Evolutionary conservation across 306 rosid genomes (phyloP).

Genomic region (Dryas octopetala): DNA sequence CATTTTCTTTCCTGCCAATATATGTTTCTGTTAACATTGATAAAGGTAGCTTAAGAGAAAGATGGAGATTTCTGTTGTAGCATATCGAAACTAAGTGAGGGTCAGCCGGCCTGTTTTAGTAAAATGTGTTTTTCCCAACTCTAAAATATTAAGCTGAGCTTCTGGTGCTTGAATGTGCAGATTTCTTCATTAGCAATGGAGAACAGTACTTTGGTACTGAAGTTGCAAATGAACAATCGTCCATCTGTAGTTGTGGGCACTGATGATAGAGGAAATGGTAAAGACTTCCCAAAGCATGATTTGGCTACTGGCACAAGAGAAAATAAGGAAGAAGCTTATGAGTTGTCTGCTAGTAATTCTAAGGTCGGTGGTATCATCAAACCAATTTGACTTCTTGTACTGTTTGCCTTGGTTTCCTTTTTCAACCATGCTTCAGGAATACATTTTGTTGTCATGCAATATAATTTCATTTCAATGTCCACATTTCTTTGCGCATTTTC

Average conservation of each 20-base stretch:
- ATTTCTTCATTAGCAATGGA: conserved; percentile 63
- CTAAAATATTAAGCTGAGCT: background rate
- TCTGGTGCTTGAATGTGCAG: conserved; percentile 48
- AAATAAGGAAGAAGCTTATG: conserved; percentile 41
- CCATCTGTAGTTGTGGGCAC: conserved; percentile 26
- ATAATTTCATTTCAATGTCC: background rate
- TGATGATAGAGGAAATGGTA: conserved; percentile 20
- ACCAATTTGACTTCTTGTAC: background rate
- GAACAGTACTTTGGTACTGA: conserved; percentile 58
- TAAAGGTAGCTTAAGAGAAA: background rate
- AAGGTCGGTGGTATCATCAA: conserved; percentile 43
- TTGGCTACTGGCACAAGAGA: conserved; percentile 31
- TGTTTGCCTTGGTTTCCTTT: background rate
- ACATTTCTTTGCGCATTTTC: background rate
- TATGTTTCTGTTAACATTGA: background rate
- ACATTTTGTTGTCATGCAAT: background rate
- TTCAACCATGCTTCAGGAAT: background rate
- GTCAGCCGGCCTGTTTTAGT: background rate
- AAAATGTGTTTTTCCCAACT: background rate
- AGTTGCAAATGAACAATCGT: conserved; percentile 54
- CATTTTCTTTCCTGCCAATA: background rate
- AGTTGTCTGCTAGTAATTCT: conserved; percentile 33
- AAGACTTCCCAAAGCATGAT: conserved; percentile 35
- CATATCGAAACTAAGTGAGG: background rate
- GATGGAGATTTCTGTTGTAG: background rate